A percentile compares a stretch with the other conserved stretches of the same genome.
These are phyloP conservation scores for Penstemon eatonii DNA, from an alignment of 257 asterid species.

Conservation along the genomic window DNA sequence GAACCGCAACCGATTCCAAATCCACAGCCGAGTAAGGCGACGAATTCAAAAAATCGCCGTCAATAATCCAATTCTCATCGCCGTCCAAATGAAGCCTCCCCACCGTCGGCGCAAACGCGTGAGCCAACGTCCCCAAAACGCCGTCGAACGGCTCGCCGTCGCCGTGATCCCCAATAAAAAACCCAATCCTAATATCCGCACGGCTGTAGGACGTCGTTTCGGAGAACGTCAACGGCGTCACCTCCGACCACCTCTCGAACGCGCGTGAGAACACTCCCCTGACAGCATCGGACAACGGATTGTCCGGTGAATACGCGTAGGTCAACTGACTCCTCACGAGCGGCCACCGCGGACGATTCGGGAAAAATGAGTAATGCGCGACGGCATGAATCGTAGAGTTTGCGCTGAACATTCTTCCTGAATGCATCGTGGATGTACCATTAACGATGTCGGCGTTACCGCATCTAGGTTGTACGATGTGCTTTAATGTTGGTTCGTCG, in stretches of 20 bases:
- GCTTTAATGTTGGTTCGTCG: constrained; percentile 49
- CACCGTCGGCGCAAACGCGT: constrained; percentile 83
- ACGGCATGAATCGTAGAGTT: constrained; percentile 44
- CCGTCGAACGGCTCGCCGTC: constrained; percentile 96
- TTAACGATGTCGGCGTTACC: constrained; percentile 74
- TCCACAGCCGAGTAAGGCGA: constrained; percentile 60
- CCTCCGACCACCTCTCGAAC: constrained; percentile 88
- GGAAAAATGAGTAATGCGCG: constrained; percentile 71
- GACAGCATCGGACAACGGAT: constrained; percentile 36
- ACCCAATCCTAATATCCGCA: constrained; percentile 67
- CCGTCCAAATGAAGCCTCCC: constrained; percentile 74
- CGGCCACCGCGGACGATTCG: constrained; percentile 78
- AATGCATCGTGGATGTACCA: constrained; percentile 57
- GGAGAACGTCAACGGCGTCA: constrained; percentile 55
- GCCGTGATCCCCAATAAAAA: constrained; percentile 72
- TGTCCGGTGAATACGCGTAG: constrained; percentile 60
- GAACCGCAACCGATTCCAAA: constrained; percentile 88
- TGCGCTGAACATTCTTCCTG: constrained; percentile 31
- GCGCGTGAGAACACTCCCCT: constrained; percentile 56
- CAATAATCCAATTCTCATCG: constrained; percentile 80
- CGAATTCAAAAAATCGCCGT: constrained; percentile 47
- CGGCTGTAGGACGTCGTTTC: constrained; percentile 40
- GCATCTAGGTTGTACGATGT: constrained; percentile 63
- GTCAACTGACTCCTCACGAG: constrained; percentile 37
- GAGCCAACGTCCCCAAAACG: constrained; percentile 75